These are phyloP conservation scores for Daldinia loculata DNA, from an alignment of 495 filamentous ascomycete species.

Conservation along the genomic window DNA sequence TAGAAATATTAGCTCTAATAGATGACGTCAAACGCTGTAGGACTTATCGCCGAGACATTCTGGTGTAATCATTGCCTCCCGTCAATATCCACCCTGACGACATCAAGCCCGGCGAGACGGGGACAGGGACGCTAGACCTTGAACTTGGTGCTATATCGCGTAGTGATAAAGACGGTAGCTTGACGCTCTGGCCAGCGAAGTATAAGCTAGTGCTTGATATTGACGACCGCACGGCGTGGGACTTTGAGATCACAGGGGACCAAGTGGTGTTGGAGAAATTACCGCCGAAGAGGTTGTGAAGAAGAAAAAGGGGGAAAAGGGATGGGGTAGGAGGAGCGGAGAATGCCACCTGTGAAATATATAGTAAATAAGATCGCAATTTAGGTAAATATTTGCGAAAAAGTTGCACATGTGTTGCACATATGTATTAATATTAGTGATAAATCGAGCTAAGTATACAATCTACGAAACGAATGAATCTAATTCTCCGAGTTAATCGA, in stretches of 20 bases:
- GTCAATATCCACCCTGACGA: too few species aligned
- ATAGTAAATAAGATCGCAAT: not conserved
- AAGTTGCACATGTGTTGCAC: not conserved
- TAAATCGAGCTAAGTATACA: not conserved
- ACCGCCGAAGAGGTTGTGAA: conserved; percentile 44
- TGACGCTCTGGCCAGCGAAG: conserved; percentile 66
- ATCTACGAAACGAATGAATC: not conserved
- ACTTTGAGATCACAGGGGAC: conserved; percentile 56
- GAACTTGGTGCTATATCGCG: conserved; percentile 63
- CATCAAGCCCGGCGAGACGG: conserved; percentile 52
- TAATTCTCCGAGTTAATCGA: conserved; percentile 3
- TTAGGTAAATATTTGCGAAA: not conserved
- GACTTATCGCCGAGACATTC: not conserved
- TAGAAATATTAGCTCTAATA: not conserved
- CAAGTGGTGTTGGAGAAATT: conserved; percentile 51
- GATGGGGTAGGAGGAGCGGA: too few species aligned
- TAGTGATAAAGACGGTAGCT: conserved; percentile 60
- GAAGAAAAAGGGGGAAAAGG: not conserved
- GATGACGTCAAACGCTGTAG: not conserved
- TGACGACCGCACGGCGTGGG: conserved; percentile 46
- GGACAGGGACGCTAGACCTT: conserved; percentile 56
- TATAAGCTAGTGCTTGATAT: conserved; percentile 66
- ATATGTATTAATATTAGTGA: not conserved
- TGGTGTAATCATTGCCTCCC: not conserved
- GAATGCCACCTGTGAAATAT: too few species aligned